These are phyloP conservation scores for Aspergillus intermedius DNA, from an alignment of 2,329 filamentous ascomycete species.

Conservation along the genomic window DNA sequence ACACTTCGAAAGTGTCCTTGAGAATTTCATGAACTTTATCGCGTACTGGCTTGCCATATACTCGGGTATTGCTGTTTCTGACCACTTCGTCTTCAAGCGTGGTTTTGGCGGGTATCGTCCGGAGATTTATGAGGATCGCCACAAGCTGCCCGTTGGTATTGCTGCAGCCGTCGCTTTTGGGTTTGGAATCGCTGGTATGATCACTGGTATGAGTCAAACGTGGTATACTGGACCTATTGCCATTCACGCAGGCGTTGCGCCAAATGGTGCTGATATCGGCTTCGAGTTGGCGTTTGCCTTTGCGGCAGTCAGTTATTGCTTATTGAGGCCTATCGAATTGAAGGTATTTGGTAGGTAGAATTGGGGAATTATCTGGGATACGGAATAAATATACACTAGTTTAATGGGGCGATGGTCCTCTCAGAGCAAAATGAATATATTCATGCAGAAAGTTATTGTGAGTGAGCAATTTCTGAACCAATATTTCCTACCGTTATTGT, in stretches of 20 bases:
- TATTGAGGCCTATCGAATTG: slow-evolving; percentile 46
- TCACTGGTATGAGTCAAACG: slow-evolving; percentile 62
- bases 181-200: slow-evolving; percentile 59
- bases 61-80: slow-evolving; percentile 57
- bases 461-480: no score
- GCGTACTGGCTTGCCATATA: slow-evolving; percentile 72
- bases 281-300: slow-evolving; percentile 63
- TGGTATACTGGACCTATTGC: slow-evolving; percentile 66
- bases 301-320: slow-evolving; percentile 46
- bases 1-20: slow-evolving; percentile 57
- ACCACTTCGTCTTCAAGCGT: slow-evolving; percentile 63
- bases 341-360: slow-evolving; percentile 37
- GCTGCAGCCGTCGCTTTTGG: slow-evolving; percentile 59
- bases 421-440: no score
- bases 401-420: no score
- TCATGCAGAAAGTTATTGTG: no score
- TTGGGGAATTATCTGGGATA: no score
- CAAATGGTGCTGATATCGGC: slow-evolving; percentile 51
- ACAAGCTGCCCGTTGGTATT: slow-evolving; percentile 56
- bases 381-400: no score
- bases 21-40: slow-evolving; percentile 65
- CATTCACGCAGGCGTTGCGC: slow-evolving; percentile 46
- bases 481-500: no score
- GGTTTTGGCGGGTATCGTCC: slow-evolving; percentile 56
- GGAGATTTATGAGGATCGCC: slow-evolving; percentile 52